phyloP scores from a whole-genome alignment of 225 moss, liverwort and hornwort species.

The Sphagnum tenellum region DNA sequence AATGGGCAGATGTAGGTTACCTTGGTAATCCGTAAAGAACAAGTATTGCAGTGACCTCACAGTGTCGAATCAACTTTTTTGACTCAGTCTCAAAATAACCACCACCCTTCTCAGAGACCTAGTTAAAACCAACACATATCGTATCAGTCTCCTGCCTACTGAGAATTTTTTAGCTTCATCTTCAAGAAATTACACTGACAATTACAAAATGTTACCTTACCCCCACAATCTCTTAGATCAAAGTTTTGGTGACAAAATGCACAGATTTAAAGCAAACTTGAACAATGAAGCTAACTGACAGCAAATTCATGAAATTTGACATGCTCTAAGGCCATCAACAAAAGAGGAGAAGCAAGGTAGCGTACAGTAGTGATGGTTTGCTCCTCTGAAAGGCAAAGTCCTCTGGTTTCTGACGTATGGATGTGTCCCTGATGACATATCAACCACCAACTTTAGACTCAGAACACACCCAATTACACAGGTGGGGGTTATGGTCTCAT shows the following conservation, averaged over 20 bases:
- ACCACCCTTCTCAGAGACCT: too few relatives aligned
- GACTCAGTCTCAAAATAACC: constrained; percentile 20
- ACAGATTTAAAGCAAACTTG: too few relatives aligned
- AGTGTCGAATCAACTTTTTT: constrained; percentile 56
- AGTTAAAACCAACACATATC: not conserved
- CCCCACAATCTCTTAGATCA: too few relatives aligned
- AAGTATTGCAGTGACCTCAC: constrained; percentile 93
- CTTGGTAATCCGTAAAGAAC: constrained; percentile 88
- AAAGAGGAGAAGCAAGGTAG: not conserved
- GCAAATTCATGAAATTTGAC: too few relatives aligned
- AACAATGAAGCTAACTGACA: too few relatives aligned
- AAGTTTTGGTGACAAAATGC: too few relatives aligned
- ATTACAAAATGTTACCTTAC: too few relatives aligned
- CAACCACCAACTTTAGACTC: not conserved
- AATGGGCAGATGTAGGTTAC: constrained; percentile 14
- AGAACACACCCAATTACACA: too few relatives aligned
- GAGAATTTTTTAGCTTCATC: too few relatives aligned
- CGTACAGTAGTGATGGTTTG: constrained; percentile 83
- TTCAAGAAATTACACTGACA: too few relatives aligned
- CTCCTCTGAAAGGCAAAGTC: constrained; percentile 90
- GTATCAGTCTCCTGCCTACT: not conserved
- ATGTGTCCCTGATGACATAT: constrained; percentile 53
- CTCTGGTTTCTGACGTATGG: constrained; percentile 86
- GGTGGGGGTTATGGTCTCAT: too few relatives aligned
- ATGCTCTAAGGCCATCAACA: too few relatives aligned